Evolutionary conservation across 2,329 filamentous ascomycete genomes (phyloP).

Genomic region (Didymella keratinophila): DNA sequence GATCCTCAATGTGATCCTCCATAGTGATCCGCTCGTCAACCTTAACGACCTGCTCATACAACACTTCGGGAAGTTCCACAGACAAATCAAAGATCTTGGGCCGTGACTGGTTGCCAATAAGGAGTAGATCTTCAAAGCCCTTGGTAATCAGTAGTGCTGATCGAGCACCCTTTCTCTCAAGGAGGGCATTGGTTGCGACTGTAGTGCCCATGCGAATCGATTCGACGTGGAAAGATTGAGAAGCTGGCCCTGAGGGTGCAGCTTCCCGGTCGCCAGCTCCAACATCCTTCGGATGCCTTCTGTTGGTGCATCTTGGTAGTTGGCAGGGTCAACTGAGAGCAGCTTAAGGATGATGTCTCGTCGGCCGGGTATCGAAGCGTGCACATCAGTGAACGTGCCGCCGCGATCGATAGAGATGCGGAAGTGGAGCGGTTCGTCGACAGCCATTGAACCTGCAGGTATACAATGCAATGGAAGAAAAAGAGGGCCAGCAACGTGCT

Average conservation of each 20-base stretch:
- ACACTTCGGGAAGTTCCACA: conserved; percentile 26
- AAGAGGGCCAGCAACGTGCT: neutral
- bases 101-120: conserved; percentile 45
- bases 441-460: conserved; percentile 2
- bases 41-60: conserved; percentile 28
- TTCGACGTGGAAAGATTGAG: conserved; percentile 10
- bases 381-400: conserved; percentile 30
- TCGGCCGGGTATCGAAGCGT: conserved; percentile 33
- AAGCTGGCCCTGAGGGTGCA: conserved; percentile 1
- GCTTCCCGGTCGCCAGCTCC: conserved; percentile 16
- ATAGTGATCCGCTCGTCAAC: conserved; percentile 36
- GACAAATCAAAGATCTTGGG: conserved; percentile 41
- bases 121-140: conserved; percentile 42
- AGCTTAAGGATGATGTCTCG: conserved; percentile 42
- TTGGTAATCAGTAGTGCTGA: conserved; percentile 39
- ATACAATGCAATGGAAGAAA: neutral
- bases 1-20: conserved; percentile 46
- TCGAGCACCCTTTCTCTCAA: conserved; percentile 42
- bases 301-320: conserved; percentile 43
- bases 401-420: conserved; percentile 24
- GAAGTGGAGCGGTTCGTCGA: conserved; percentile 6
- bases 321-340: conserved; percentile 39
- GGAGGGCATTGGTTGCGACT: conserved; percentile 43
- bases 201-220: conserved; percentile 41
- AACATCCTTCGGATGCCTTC: conserved; percentile 40